A percentile compares a stretch with the other conserved stretches of the same genome.
Evolutionary conservation across 345 rosid genomes (phyloP).

Genomic region (Angophora floribunda): DNA sequence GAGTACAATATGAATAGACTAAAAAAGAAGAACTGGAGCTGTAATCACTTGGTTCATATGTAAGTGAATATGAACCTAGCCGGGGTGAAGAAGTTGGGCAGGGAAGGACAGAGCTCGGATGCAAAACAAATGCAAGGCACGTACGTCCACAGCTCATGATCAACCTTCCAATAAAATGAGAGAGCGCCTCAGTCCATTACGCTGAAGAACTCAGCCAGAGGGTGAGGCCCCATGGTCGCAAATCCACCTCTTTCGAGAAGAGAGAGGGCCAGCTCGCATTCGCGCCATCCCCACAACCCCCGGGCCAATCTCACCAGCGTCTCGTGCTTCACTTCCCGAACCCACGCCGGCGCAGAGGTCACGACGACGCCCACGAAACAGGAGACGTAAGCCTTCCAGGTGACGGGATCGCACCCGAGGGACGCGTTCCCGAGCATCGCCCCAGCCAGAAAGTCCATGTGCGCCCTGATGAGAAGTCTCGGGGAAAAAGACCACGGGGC

Average conservation of each 20-base stretch:
- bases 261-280: constrained; percentile 44
- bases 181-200: constrained; percentile 2
- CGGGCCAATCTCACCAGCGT: constrained; percentile 35
- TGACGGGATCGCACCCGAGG: constrained; percentile 40
- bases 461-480: constrained; percentile 16
- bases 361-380: constrained; percentile 37
- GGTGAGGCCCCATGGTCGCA: constrained; percentile 21
- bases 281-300: constrained; percentile 46
- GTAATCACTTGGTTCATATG: background rate
- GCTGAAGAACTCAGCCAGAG: constrained; percentile 22
- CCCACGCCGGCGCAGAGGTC: constrained; percentile 43
- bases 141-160: background rate
- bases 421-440: constrained; percentile 37
- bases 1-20: too few species aligned
- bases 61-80: background rate
- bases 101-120: background rate
- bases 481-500: constrained; percentile 14
- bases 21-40: background rate
- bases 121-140: background rate
- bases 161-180: background rate
- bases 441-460: constrained; percentile 42
- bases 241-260: constrained; percentile 54
- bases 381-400: constrained; percentile 55
- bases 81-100: background rate
- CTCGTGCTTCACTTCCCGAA: constrained; percentile 31